phyloP scores from a whole-genome alignment of 1,139 yeast species.

The Debaryomycetaceae sp. region DNA sequence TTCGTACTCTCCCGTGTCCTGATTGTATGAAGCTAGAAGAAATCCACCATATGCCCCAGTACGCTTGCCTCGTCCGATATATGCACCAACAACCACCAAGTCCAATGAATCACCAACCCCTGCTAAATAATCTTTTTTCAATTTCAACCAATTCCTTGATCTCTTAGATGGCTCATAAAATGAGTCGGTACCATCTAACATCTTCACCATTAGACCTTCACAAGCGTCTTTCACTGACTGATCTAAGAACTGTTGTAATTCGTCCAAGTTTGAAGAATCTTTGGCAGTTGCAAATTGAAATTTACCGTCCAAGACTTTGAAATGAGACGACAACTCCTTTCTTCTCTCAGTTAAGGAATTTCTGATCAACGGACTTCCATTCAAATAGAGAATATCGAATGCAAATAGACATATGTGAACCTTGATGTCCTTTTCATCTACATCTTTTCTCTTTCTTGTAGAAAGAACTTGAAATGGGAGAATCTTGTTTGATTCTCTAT shows the following conservation, averaged over 20 bases:
- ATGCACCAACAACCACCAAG: slow-evolving; percentile 91
- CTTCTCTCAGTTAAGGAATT: slow-evolving; percentile 71
- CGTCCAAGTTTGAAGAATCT: slow-evolving; percentile 71
- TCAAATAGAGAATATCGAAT: slow-evolving; percentile 75
- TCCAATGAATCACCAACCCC: slow-evolving; percentile 97
- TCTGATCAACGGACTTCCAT: slow-evolving; percentile 70
- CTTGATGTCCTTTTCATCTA: slow-evolving; percentile 78
- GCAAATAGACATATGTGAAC: slow-evolving; percentile 92
- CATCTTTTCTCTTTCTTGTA: slow-evolving; percentile 92
- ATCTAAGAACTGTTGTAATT: slow-evolving; percentile 81
- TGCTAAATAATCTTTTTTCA: slow-evolving; percentile 88
- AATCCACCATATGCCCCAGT: slow-evolving; percentile 96
- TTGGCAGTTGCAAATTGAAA: slow-evolving; percentile 76
- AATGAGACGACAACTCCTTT: slow-evolving; percentile 49
- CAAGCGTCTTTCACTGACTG: slow-evolving; percentile 87
- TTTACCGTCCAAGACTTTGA: slow-evolving; percentile 68
- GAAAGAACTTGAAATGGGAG: slow-evolving; percentile 90
- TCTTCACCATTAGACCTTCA: slow-evolving; percentile 95
- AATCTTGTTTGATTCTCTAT: slow-evolving; percentile 65
- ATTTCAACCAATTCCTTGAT: slow-evolving; percentile 90
- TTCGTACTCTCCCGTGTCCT: slow-evolving; percentile 88
- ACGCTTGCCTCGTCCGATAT: slow-evolving; percentile 89
- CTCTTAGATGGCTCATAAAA: slow-evolving; percentile 92
- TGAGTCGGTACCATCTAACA: slow-evolving; percentile 76
- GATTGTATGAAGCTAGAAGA: slow-evolving; percentile 82